A percentile compares a stretch with the other conserved stretches of the same genome.
Evolutionary conservation across 257 asterid species (phyloP).

Genomic region (Lycium ferocissimum): DNA sequence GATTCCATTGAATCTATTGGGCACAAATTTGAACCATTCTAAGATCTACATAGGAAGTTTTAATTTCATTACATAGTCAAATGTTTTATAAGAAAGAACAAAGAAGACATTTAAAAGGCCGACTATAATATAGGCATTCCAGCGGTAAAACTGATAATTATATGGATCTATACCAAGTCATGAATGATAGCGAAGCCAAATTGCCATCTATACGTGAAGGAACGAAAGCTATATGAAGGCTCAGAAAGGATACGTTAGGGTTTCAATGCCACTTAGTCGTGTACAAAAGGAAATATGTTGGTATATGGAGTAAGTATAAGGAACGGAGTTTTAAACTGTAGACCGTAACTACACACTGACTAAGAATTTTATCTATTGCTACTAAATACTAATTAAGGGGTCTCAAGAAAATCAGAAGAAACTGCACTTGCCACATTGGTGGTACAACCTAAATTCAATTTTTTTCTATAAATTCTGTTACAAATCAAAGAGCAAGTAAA

Average conservation of each 20-base stretch:
- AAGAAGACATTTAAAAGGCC: neutral
- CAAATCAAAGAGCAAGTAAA: neutral
- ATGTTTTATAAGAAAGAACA: neutral
- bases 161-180: neutral
- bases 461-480: neutral
- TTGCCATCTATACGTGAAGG: too few relatives aligned
- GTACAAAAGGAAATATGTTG: neutral
- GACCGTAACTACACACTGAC: neutral
- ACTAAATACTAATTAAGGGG: neutral
- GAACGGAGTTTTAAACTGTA: neutral
- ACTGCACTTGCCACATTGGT: neutral
- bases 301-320: neutral
- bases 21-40: too few relatives aligned
- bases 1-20: too few relatives aligned
- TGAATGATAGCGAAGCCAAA: neutral
- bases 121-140: neutral
- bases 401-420: neutral
- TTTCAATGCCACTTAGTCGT: neutral
- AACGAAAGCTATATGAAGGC: neutral
- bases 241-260: neutral
- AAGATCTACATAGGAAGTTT: too few relatives aligned
- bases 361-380: neutral
- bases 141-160: neutral
- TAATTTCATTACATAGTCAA: too few relatives aligned
- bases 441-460: neutral